Base-by-base conservation (phyloP, 192 early-diverging fungal genomes). In the Umbelopsis isabellina region DNA sequence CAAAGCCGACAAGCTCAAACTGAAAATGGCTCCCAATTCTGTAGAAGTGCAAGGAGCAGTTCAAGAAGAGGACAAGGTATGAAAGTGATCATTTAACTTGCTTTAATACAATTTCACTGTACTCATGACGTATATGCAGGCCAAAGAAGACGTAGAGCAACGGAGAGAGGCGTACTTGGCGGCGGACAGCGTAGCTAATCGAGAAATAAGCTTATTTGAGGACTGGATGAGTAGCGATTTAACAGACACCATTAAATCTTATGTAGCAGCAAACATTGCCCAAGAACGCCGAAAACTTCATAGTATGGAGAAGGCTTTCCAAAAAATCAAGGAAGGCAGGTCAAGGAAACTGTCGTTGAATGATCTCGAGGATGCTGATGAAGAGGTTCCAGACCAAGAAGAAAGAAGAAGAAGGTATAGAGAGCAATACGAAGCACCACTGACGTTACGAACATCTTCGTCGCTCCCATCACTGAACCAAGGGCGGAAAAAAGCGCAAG, bases 171-270 rank as follows among this genome's bases (percentile, higher is more conserved):
- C 18, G 53, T 72, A 47, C 80, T 82, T 71, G 77, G 80, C 46
- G 61, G 49, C 37, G 77, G 79, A 37, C 80, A 85, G 33, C 3
- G 71, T 75, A 7, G 84, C 82, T 6, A 82, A 77, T 12, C 70
- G 80, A 13, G 84, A 85, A 46, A 71, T 85, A 1, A 20, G 77
- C 21, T 72, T 80, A 18, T 81, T 83, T 53, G 84, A 85, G 37
- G 71, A 75, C 6, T 79, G 80, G 35, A 83, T 80, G 51, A 75
- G 70, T 8, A 75, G 69, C 6, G 84, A 85, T 67, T 72, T 83
- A 61, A 77, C 61, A 12, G 22, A 45, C 6, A 47, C 80, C 4
- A 72, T 85, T 12, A 71, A 73, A 9, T 75, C 77, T 7, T 83
- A 77, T 75, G 80, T 75, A 0, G 41, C 48, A 18, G 48, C 80